Evolutionary conservation across 2,329 filamentous ascomycete species (phyloP).

Genomic region (Talaromyces verruculosus): DNA sequence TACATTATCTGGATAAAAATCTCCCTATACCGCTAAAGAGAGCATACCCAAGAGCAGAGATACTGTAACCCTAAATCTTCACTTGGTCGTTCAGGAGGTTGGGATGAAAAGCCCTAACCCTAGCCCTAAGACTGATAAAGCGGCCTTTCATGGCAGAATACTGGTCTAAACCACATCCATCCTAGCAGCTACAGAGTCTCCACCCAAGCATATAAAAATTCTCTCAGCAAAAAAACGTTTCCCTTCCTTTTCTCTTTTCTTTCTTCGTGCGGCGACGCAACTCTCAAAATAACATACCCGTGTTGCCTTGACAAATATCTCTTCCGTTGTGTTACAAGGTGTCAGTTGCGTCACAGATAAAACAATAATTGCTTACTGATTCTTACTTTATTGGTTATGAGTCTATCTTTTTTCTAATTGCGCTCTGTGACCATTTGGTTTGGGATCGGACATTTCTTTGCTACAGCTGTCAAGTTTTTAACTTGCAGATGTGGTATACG

Average conservation of each 20-base stretch:
- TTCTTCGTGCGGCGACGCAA: slow-evolving; percentile 80
- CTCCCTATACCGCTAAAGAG: no score
- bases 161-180: neutral
- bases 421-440: slow-evolving; percentile 49
- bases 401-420: slow-evolving; percentile 35
- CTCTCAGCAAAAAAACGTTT: slow-evolving; percentile 11
- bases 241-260: slow-evolving; percentile 52
- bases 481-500: neutral
- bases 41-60: no score
- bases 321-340: slow-evolving; percentile 57
- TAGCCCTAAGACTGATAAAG: neutral
- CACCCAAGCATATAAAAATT: slow-evolving; percentile 21
- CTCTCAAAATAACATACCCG: slow-evolving; percentile 58
- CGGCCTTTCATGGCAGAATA: neutral
- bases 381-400: slow-evolving; percentile 52
- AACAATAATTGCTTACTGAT: slow-evolving; percentile 80
- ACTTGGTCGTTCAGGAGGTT: neutral
- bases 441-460: slow-evolving; percentile 57
- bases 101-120: neutral
- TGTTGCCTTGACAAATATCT: slow-evolving; percentile 69
- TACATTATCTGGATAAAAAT: neutral
- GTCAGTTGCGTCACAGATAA: slow-evolving; percentile 78
- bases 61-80: neutral
- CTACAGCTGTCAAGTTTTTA: neutral
- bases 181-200: slow-evolving; percentile 14